A percentile compares a stretch with the other conserved stretches of the same genome.
phyloP scores from a whole-genome alignment of 805 yeast genomes.

The Nakazawaea wickerhamii region DNA sequence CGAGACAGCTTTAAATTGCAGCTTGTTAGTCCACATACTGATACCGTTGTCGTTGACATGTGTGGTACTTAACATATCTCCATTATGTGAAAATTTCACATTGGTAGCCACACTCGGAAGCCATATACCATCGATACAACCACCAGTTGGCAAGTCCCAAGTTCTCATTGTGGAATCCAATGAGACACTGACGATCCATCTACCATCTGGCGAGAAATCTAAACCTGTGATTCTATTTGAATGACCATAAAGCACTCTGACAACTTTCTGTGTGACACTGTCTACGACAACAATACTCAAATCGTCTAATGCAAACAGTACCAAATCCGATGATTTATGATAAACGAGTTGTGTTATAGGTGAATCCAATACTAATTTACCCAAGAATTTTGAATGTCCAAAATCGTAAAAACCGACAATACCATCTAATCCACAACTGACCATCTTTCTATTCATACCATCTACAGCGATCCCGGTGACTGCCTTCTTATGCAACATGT shows the following conservation, averaged over 20 bases:
- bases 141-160: conserved; percentile 97
- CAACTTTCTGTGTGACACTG: conserved; percentile 70
- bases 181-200: conserved; percentile 85
- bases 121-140: conserved; percentile 87
- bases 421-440: conserved; percentile 87
- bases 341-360: conserved; percentile 76
- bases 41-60: conserved; percentile 91
- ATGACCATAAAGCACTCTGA: conserved; percentile 88
- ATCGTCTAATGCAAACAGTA: conserved; percentile 84
- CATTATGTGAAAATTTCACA: conserved; percentile 76
- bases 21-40: conserved; percentile 84
- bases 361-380: conserved; percentile 62
- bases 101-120: conserved; percentile 77
- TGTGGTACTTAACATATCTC: conserved; percentile 87
- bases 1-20: conserved; percentile 75
- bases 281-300: conserved; percentile 81
- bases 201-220: conserved; percentile 91
- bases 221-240: conserved; percentile 79
- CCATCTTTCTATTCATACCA: conserved; percentile 85
- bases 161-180: conserved; percentile 87
- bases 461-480: conserved; percentile 88
- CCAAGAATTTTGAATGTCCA: conserved; percentile 58
- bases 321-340: conserved; percentile 77
- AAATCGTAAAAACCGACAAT: conserved; percentile 83
- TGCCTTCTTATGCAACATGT: conserved; percentile 65